A percentile compares a stretch with the other conserved stretches of the same genome.
Evolutionary conservation across 305 asterid species (phyloP).

Genomic region (Coffea humblotiana): DNA sequence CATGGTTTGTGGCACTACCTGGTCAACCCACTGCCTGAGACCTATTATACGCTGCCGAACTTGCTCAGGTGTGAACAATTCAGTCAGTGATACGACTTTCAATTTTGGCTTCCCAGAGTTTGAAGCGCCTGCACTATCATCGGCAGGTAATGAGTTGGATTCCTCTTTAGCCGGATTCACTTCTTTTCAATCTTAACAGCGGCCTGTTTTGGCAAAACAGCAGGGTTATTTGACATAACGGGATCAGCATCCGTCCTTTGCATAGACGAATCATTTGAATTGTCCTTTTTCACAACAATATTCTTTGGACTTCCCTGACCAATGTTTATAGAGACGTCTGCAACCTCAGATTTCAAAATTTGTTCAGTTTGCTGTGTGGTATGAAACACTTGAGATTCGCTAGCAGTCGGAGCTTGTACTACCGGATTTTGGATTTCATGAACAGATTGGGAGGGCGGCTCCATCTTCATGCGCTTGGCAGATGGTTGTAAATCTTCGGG

Average conservation of each 20-base stretch:
- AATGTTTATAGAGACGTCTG: constrained; percentile 46
- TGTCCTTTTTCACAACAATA: constrained; percentile 45
- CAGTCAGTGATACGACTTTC: constrained; percentile 93
- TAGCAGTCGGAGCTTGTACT: constrained; percentile 38
- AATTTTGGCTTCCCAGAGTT: constrained; percentile 93
- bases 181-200: constrained; percentile 60
- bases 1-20: constrained; percentile 43
- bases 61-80: constrained; percentile 91
- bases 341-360: constrained; percentile 46
- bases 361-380: constrained; percentile 38
- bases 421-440: constrained; percentile 47
- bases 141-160: constrained; percentile 47
- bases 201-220: constrained; percentile 49
- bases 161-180: constrained; percentile 54
- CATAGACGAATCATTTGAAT: constrained; percentile 40
- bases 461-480: constrained; percentile 72
- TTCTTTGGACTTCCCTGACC: constrained; percentile 46
- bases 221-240: constrained; percentile 34
- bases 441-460: constrained; percentile 47
- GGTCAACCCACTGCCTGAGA: constrained; percentile 98
- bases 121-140: constrained; percentile 43
- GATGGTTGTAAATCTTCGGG: constrained; percentile 69
- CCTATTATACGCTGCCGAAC: constrained; percentile 83
- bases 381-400: constrained; percentile 40
- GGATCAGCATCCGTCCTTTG: constrained; percentile 50